phyloP scores from a whole-genome alignment of 768 basidiomycete species.

The Postia placenta region DNA sequence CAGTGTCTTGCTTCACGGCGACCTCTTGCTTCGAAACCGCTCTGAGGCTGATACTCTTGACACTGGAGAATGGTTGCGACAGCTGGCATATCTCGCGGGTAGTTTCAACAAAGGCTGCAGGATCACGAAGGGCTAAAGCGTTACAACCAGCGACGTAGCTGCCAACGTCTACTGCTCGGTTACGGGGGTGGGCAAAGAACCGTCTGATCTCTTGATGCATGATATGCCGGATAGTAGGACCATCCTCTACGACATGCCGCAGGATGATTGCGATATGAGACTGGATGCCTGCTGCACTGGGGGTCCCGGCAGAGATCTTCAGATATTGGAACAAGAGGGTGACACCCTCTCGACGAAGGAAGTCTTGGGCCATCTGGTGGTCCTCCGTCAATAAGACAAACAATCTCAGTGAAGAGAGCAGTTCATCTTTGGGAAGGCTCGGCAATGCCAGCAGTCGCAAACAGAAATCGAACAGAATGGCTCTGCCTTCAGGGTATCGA shows the following conservation, averaged over 20 bases:
- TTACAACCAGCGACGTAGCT: conserved; percentile 73
- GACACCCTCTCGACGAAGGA: conserved; percentile 65
- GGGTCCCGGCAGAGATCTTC: conserved; percentile 47
- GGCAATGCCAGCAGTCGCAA: conserved; percentile 61
- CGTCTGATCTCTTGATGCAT: conserved; percentile 83
- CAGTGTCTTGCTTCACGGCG: neutral
- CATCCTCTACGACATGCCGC: conserved; percentile 88
- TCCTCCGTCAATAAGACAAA: conserved; percentile 83
- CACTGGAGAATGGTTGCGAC: conserved; percentile 45
- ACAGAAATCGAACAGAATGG: conserved; percentile 70
- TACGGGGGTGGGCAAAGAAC: conserved; percentile 71
- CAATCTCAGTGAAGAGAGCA: conserved; percentile 75
- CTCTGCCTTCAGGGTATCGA: conserved; percentile 51
- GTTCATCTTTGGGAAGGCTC: conserved; percentile 69
- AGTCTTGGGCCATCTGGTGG: conserved; percentile 52
- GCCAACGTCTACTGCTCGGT: conserved; percentile 59
- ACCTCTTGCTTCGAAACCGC: neutral
- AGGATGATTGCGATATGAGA: conserved; percentile 83
- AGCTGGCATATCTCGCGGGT: conserved; percentile 70
- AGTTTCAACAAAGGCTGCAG: conserved; percentile 67
- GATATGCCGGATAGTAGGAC: conserved; percentile 50
- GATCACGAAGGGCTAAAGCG: conserved; percentile 77
- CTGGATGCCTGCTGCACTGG: conserved; percentile 52
- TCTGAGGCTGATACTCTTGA: conserved; percentile 25
- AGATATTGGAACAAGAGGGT: conserved; percentile 60